Base-by-base conservation (phyloP, 257 asterid genomes). In the Solanum tacnaense region DNA sequence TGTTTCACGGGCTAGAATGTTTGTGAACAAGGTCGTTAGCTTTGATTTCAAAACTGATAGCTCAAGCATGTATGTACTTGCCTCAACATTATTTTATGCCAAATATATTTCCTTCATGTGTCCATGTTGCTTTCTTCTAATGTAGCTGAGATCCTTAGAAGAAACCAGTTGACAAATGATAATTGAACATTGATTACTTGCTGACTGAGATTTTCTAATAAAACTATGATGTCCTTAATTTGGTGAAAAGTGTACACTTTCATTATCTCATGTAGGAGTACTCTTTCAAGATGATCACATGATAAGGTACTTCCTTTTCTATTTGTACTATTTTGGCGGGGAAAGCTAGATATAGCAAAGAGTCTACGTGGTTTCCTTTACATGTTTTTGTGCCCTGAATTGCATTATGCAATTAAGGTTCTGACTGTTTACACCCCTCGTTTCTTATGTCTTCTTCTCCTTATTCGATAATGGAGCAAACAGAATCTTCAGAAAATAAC, bases 31-130 rank as follows among this genome's bases (percentile, higher is more conserved):
- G 94, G 90, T 97, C 88, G 83, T 93, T 49, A 92, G 90, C 89
- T 88, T 91, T 25, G 90, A 90, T 82, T 87, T 91, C 56, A 87
- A 87, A 88, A 71, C 97, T 88, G 84, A 87, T 41, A 86, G 76
- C 86, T 70, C 97, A 75, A 95, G 96, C 94, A 93, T 93, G 99
- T 96, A 93, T 88, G 99, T 95, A 89, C 85, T 88, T 89, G 75
- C 87, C 81, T 49, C 88, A 32, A 32, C 49, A 38, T 29, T 88
- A 8, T 73, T 72, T 46, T 38, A 34, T 34, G 86, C 35, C 83
- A 21, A 38, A 29, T 89, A 10, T 82, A 4, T 49, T 10, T 49
- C 68, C 70, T 81, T 9, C 41, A 49, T 5, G 84, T 87, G 10
- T 46, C 39, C 27, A 29, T 81, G 84, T 88, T 46, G 20, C 39